Base-by-base conservation (phyloP, 2,329 filamentous ascomycete species). In the Polytolypa hystricis region DNA sequence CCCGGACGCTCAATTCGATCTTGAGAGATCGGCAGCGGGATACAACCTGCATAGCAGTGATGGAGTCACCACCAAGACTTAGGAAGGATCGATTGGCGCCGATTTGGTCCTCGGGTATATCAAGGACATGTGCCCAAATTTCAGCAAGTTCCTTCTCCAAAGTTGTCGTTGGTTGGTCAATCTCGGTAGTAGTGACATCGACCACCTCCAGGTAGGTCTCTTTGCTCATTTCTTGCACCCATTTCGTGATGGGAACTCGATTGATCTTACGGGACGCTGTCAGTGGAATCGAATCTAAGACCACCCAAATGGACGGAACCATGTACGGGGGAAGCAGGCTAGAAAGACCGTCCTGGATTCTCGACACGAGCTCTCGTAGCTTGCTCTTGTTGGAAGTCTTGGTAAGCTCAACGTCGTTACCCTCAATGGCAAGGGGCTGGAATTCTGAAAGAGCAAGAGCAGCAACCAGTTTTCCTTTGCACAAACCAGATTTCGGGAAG, bases 1-100 rank as follows among this genome's bases (percentile, higher is more conserved):
- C 64, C 42, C 68, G 66, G 8, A 70, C 65, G 8, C 58, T 65
- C 16, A 69, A 49, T 9, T 60, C 56, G 39, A 69, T 52, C 1
- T 63, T 64, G 23, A 54, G 50, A 45, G 65, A 66, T 32, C 65
- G 65, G 41, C 62, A 68, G 23, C 64, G 55, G 2, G 61, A 61
- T 39, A 66, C 58, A 26, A 66, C 66, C 32, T 65, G 65, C 61
- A 70, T 69, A 0, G 67, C 65, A 27, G 65, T 66, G 37, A 69
- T 68, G 0, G 65, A 68, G 38, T 70, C 66, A 35, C 66, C 66
- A 21, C 66, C 65, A 2, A 68, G 44, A 8, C 55, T 61, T 3
- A 69, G 44, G 42, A 69, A 70, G 28, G 57, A 56, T 31, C 58
- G 49, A 12, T 55, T 43, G 23, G 58, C 17, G 18, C 51, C 50